Conservation (phyloP, 1,284 basidiomycete genomes). For the Testicularia cyperi region DNA sequence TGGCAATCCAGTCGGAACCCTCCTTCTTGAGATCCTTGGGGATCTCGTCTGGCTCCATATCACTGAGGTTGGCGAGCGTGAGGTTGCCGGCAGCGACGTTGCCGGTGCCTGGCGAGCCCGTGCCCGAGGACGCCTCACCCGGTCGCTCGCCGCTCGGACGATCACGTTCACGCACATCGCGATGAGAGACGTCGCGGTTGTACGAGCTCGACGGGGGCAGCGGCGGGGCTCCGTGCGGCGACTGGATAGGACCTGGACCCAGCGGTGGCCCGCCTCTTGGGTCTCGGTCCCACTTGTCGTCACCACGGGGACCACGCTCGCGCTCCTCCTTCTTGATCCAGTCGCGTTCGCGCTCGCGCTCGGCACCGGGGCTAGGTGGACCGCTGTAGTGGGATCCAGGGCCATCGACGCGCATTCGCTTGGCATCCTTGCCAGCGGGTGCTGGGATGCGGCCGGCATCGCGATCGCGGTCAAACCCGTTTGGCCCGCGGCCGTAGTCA, state of each 20-base stretch:
- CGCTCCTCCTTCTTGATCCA: slow-evolving; percentile 53
- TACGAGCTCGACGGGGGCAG: slow-evolving; percentile 38
- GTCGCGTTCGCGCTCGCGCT: slow-evolving; percentile 57
- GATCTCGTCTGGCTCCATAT: slow-evolving; percentile 59
- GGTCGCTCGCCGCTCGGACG: slow-evolving; percentile 9
- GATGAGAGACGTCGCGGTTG: slow-evolving; percentile 27
- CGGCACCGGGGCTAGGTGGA: slow-evolving; percentile 39
- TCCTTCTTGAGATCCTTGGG: slow-evolving; percentile 70
- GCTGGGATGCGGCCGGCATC: slow-evolving; percentile 45
- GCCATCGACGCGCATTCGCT: slow-evolving; percentile 39
- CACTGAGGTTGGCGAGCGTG: slow-evolving; percentile 52
- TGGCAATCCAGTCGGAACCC: slow-evolving; percentile 89
- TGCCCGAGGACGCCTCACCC: slow-evolving; percentile 7
- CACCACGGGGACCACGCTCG: slow-evolving; percentile 39
- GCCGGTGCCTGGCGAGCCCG: slow-evolving; percentile 31
- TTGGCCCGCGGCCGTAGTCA: slow-evolving; percentile 31
- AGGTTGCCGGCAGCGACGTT: slow-evolving; percentile 46
- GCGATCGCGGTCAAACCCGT: slow-evolving; percentile 56
- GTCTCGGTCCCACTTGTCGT: slow-evolving; percentile 53
- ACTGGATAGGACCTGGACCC: slow-evolving; percentile 33
- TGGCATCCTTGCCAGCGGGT: slow-evolving; percentile 57
- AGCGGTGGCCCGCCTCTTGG: slow-evolving; percentile 28
- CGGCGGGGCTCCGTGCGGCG: slow-evolving; percentile 38
- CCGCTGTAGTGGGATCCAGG: slow-evolving; percentile 36
- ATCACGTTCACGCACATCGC: slow-evolving; percentile 28